phyloP scores from a whole-genome alignment of 805 yeast genomes.

The Debaryomyces hansenii region DNA sequence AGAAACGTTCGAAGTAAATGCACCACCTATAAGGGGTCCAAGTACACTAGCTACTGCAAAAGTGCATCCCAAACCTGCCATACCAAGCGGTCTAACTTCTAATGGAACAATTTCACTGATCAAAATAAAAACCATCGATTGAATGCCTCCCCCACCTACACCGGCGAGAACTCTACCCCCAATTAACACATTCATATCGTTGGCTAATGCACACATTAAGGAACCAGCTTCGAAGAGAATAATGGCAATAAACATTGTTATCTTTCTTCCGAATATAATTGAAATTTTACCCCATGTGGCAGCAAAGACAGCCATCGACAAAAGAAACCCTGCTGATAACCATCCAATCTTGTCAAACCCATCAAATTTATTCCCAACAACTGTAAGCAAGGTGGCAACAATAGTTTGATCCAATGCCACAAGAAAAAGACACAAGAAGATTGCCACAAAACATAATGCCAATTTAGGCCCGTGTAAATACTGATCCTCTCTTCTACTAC shows the following conservation, averaged over 20 bases:
- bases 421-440: constrained; percentile 31
- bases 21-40: constrained; percentile 70
- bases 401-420: constrained; percentile 43
- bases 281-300: constrained; percentile 40
- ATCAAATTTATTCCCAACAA: constrained; percentile 36
- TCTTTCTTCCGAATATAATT: constrained; percentile 37
- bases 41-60: constrained; percentile 50
- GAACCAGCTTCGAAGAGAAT: constrained; percentile 34
- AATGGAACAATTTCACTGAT: constrained; percentile 32
- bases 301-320: constrained; percentile 32
- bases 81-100: constrained; percentile 32
- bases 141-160: constrained; percentile 38
- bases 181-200: constrained; percentile 36
- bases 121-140: constrained; percentile 26
- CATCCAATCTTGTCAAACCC: constrained; percentile 36
- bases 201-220: constrained; percentile 37
- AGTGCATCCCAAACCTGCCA: constrained; percentile 36
- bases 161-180: constrained; percentile 43
- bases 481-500: constrained; percentile 38
- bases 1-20: constrained; percentile 51
- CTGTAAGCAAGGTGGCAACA: constrained; percentile 32
- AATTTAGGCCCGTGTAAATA: constrained; percentile 30
- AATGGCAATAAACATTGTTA: constrained; percentile 23
- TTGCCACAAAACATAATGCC: constrained; percentile 23
- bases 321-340: constrained; percentile 37